Conservation (phyloP, 2,329 filamentous ascomycete genomes). For the Huntiella bhutanensis region DNA sequence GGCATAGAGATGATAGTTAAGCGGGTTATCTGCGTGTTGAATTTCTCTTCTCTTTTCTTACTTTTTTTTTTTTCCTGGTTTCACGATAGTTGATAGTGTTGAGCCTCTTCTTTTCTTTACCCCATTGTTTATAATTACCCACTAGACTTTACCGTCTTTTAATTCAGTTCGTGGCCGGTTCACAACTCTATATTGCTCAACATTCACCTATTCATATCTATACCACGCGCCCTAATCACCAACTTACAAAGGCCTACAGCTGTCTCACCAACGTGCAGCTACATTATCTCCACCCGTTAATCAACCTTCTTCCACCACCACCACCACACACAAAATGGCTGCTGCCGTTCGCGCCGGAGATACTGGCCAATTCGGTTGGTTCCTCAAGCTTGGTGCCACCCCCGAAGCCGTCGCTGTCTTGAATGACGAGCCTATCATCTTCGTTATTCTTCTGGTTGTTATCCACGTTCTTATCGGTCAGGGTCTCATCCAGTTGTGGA, state of each 20-base stretch:
- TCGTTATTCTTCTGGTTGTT: conserved; percentile 36
- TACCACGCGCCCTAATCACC: neutral
- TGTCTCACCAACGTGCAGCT: neutral
- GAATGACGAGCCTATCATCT: conserved; percentile 41
- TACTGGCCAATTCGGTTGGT: conserved; percentile 35
- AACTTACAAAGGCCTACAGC: neutral
- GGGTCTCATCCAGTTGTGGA: conserved; percentile 33
- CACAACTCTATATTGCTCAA: neutral
- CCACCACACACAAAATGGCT: conserved; percentile 8
- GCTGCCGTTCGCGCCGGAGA: conserved; percentile 9
- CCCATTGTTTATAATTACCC: neutral
- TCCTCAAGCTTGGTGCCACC: conserved; percentile 36
- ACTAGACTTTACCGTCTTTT: neutral
- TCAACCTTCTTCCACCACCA: neutral
- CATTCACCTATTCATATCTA: neutral
- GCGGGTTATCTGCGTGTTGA: neutral
- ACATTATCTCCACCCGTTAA: too few species aligned
- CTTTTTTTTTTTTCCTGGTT: conserved; percentile 2
- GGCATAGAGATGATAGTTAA: too few species aligned
- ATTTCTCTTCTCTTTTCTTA: conserved; percentile 12
- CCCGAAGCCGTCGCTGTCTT: conserved; percentile 37
- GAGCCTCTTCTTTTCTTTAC: neutral
- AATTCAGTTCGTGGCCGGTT: neutral
- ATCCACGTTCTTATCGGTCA: conserved; percentile 30
- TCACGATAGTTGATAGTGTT: neutral